phyloP scores from a whole-genome alignment of 768 basidiomycete genomes.

The Boletus eberwhitei region DNA sequence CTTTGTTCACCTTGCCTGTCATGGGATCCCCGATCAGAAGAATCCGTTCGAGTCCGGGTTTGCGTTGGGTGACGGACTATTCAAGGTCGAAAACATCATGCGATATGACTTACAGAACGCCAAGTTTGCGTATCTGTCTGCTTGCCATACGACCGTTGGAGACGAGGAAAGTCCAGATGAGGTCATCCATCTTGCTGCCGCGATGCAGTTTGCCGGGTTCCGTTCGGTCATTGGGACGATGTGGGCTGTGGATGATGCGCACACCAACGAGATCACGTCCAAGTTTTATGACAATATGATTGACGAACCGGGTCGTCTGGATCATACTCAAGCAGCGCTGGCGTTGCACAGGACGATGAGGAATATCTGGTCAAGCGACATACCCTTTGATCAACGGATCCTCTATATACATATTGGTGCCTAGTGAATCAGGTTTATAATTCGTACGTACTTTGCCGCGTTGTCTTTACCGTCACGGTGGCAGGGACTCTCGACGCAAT shows the following conservation, averaged over 20 bases:
- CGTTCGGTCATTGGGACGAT: constrained; percentile 7
- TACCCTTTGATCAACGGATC: background rate
- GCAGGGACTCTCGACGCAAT: too few species aligned
- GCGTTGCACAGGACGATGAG: background rate
- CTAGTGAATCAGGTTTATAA: background rate
- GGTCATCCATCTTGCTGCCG: background rate
- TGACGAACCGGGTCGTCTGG: background rate
- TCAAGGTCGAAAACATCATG: background rate
- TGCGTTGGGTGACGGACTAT: background rate
- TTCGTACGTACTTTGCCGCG: background rate
- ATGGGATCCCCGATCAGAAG: background rate
- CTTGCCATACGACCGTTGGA: background rate
- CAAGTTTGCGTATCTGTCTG: constrained; percentile 3
- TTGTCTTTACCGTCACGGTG: too few species aligned
- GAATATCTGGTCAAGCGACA: background rate
- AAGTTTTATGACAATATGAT: background rate
- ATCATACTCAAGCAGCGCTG: background rate
- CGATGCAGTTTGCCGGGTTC: constrained; percentile 7
- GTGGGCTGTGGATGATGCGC: background rate
- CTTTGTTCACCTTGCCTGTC: background rate
- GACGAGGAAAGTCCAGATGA: constrained; percentile 1
- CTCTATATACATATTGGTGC: background rate
- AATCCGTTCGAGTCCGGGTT: background rate
- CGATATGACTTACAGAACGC: background rate
- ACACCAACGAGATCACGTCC: background rate